These are phyloP conservation scores for Neopestalotiopsis sp. DNA, from an alignment of 2,329 filamentous ascomycete genomes.

Conservation along the genomic window DNA sequence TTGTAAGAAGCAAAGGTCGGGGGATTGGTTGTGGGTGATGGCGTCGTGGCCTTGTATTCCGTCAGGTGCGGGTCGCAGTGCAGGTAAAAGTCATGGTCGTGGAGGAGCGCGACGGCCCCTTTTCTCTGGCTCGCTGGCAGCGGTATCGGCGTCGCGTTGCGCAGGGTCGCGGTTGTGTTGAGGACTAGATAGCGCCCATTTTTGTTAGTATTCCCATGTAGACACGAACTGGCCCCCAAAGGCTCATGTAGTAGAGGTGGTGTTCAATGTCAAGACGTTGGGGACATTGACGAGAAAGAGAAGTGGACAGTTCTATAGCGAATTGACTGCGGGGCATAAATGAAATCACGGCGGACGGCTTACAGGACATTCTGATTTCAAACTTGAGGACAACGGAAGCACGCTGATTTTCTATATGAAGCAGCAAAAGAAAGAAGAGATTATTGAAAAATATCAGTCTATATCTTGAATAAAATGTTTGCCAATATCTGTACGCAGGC, in stretches of 20 bases:
- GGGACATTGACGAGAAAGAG: background rate
- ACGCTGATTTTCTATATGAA: background rate
- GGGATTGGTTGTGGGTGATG: constrained; percentile 28
- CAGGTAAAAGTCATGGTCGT: constrained; percentile 58
- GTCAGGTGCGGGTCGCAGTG: constrained; percentile 58
- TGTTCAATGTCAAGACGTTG: background rate
- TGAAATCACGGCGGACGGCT: background rate
- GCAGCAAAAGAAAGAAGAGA: background rate
- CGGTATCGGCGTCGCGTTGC: constrained; percentile 51
- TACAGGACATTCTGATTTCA: background rate
- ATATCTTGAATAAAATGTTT: background rate
- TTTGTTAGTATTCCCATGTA: background rate
- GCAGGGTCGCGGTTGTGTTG: constrained; percentile 47
- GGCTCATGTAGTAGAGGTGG: background rate
- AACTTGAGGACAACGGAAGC: background rate
- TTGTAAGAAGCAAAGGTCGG: constrained; percentile 32
- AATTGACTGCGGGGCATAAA: background rate
- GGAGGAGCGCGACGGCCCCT: constrained; percentile 48
- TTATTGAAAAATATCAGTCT: background rate
- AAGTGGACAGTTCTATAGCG: background rate
- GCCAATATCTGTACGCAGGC: background rate
- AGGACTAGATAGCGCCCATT: constrained; percentile 40
- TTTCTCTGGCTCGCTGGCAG: constrained; percentile 24
- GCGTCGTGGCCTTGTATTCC: constrained; percentile 34
- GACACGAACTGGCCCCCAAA: background rate